phyloP scores from a whole-genome alignment of 441 rosid species.

The Iberis amara region DNA sequence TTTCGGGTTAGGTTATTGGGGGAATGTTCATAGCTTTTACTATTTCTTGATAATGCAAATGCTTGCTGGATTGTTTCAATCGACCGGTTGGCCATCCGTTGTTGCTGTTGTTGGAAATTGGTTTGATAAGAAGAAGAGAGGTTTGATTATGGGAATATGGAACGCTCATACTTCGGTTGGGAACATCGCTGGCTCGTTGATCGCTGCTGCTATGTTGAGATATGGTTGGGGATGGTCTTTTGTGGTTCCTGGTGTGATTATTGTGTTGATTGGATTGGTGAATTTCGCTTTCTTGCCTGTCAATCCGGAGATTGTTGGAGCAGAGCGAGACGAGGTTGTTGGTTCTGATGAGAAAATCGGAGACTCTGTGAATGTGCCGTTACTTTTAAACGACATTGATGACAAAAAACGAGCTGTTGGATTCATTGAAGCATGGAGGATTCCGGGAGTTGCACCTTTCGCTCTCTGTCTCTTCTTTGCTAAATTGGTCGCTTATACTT shows the following conservation, averaged over 20 bases:
- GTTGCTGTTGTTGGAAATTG: conserved; percentile 94
- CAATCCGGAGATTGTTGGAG: conserved; percentile 68
- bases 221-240: conserved; percentile 99
- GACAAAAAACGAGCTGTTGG: conserved; percentile 61
- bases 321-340: conserved; percentile 44
- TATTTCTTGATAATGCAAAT: conserved; percentile 61
- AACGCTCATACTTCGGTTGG: conserved; percentile 98
- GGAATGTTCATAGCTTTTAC: conserved; percentile 57
- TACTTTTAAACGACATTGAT: conserved; percentile 43
- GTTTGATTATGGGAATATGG: conserved; percentile 94
- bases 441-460: conserved; percentile 91
- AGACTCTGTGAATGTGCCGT: conserved; percentile 43
- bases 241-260: conserved; percentile 65
- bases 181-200: conserved; percentile 76
- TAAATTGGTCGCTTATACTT: conserved; percentile 92
- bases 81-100: conserved; percentile 97
- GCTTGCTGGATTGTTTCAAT: conserved; percentile 85
- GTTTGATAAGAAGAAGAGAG: conserved; percentile 89
- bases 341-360: conserved; percentile 39
- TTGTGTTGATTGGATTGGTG: conserved; percentile 47
- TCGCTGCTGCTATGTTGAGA: conserved; percentile 65
- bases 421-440: conserved; percentile 90
- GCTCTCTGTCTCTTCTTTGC: conserved; percentile 91
- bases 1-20: conserved; percentile 84
- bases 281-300: conserved; percentile 68